These are phyloP conservation scores for Byssothecium circinans DNA, from an alignment of 2,329 filamentous ascomycete species.

Conservation along the genomic window DNA sequence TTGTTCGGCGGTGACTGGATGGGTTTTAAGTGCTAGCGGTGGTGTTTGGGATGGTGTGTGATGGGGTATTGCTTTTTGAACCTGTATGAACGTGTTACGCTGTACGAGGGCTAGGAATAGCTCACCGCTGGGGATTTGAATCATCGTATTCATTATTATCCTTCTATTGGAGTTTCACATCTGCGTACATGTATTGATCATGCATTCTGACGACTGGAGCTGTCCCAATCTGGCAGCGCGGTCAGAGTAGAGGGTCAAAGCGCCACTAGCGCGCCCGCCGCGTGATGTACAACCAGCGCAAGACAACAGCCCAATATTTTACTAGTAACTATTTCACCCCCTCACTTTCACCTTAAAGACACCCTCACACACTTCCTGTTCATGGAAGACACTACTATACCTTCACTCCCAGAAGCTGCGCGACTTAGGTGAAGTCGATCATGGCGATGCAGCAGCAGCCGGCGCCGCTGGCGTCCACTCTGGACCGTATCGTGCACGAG, in stretches of 20 bases:
- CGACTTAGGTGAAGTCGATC: conserved; percentile 41
- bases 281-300: conserved; percentile 12
- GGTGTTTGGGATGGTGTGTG: conserved; percentile 1
- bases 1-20: conserved; percentile 3
- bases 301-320: conserved; percentile 16
- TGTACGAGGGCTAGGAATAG: background rate
- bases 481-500: conserved; percentile 60
- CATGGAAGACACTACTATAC: conserved; percentile 36
- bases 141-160: background rate
- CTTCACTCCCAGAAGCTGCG: conserved; percentile 27
- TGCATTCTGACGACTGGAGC: conserved; percentile 1
- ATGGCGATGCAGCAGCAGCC: conserved; percentile 40
- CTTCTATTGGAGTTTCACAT: background rate
- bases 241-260: conserved; percentile 16
- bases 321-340: conserved; percentile 16
- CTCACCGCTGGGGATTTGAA: background rate
- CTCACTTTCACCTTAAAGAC: conserved; percentile 3
- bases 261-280: conserved; percentile 1
- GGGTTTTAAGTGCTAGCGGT: background rate
- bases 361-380: conserved; percentile 20
- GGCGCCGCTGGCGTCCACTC: conserved; percentile 33
- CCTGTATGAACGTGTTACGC: background rate
- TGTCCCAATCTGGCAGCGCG: conserved; percentile 12
- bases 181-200: background rate
- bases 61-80: background rate